Evolutionary conservation across 1,284 basidiomycete genomes (phyloP), one percentile per base, ranked within the genome.

Genomic region (Cutaneotrichosporon sp.): DNA sequence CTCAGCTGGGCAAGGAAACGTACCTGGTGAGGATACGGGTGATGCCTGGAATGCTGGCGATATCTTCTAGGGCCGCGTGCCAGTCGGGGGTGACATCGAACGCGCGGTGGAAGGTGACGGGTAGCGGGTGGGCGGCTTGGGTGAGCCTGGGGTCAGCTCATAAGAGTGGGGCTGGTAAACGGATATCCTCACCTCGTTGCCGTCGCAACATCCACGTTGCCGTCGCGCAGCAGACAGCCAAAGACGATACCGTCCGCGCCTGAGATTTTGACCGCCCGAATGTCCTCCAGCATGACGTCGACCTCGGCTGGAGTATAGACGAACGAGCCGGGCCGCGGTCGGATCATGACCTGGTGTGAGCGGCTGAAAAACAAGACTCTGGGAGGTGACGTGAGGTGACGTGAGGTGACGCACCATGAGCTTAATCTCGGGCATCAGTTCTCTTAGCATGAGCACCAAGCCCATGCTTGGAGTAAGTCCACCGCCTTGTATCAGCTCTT

Each of bases 31-130:
- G 77, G 66, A 92, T 85, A 34, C 90, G 85, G 14, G 86, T 87
- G 51, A 92, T 83, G 4, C 88, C 87, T 26, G 82, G 80, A 38
- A 91, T 86, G 32, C 77, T 78, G 47, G 81, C 81, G 34, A 90
- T 80, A 62, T 83, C 83, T 30, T 76, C 73, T 63, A 87, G 80
- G 40, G 88, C 89, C 90, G 57, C 34, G 49, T 50, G 50, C 69
- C 84, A 78, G 73, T 89, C 83, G 55, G 77, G 76, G 4, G 86
- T 85, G 86, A 91, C 87, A 73, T 92, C 90, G 71, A 91, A 88
- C 18, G 90, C 90, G 61, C 90, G 83, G 73, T 92, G 90, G 74
- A 92, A 92, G 69, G 89, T 90, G 38, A 90, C 90, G 85, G 90
- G 84, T 64, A 90, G 72, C 1, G 87, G 87, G 21, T 79, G 70